These are phyloP conservation scores for Ogataea polymorpha DNA, from an alignment of 805 yeast genomes.

Conservation along the genomic window DNA sequence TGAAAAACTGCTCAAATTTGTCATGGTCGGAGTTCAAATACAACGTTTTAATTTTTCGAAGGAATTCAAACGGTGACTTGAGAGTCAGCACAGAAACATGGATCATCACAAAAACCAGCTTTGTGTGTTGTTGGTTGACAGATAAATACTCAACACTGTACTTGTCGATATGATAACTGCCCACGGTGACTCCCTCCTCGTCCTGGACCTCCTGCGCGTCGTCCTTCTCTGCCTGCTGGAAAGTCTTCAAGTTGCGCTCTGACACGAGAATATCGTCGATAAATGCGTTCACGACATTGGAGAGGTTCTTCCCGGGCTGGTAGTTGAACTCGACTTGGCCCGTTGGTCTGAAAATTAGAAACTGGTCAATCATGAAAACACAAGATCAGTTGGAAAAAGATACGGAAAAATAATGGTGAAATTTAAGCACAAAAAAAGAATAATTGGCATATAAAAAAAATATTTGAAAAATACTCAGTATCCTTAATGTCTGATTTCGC, in stretches of 20 bases:
- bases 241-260: conserved; percentile 30
- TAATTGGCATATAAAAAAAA: background rate
- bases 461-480: background rate
- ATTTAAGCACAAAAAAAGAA: background rate
- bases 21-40: conserved; percentile 28
- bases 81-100: conserved; percentile 37
- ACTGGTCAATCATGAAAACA: conserved; percentile 42
- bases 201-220: conserved; percentile 23
- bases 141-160: conserved; percentile 44
- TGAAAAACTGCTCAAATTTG: conserved; percentile 39
- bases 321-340: conserved; percentile 53
- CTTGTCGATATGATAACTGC: conserved; percentile 35
- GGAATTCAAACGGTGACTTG: conserved; percentile 29
- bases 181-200: conserved; percentile 20
- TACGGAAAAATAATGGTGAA: background rate
- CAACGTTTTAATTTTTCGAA: conserved; percentile 23
- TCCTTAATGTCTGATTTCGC: conserved; percentile 22
- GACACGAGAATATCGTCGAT: conserved; percentile 48
- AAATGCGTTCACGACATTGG: conserved; percentile 44
- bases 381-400: too few relatives aligned
- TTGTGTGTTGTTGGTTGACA: conserved; percentile 35
- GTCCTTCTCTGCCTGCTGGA: conserved; percentile 17
- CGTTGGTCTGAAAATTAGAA: conserved; percentile 46
- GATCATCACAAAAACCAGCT: conserved; percentile 41
- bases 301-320: conserved; percentile 36